phyloP scores from a whole-genome alignment of 1,139 yeast species.

The Saccharomyces hybrid region DNA sequence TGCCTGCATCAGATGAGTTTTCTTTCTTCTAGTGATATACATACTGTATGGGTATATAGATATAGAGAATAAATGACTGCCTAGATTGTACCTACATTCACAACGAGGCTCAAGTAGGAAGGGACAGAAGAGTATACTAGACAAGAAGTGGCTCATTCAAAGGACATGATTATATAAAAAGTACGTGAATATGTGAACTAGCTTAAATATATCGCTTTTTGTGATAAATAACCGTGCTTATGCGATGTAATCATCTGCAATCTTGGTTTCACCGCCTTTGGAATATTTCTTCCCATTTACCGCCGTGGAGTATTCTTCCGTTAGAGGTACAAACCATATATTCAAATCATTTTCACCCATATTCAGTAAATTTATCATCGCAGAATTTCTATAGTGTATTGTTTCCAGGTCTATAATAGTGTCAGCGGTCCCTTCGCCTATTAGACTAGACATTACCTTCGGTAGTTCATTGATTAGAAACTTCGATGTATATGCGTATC shows the following conservation, averaged over 20 bases:
- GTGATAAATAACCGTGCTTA: not conserved
- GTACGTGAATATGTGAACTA: not conserved
- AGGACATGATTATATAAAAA: too few relatives aligned
- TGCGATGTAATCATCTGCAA: not conserved
- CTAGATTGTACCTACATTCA: not conserved
- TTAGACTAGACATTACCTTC: slow-evolving; percentile 30
- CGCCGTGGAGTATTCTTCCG: not conserved
- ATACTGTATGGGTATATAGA: not conserved
- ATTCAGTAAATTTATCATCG: slow-evolving; percentile 26
- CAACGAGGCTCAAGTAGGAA: not conserved
- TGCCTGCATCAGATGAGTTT: not conserved
- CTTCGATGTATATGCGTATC: slow-evolving; percentile 18
- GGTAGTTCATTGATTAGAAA: slow-evolving; percentile 28
- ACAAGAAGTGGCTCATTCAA: too few relatives aligned
- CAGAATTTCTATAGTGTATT: slow-evolving; percentile 23
- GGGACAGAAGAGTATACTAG: not conserved
- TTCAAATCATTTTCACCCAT: slow-evolving; percentile 18
- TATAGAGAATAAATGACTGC: not conserved
- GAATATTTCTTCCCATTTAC: not conserved
- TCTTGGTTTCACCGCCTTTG: not conserved
- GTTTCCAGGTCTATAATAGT: slow-evolving; percentile 30
- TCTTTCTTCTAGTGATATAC: too few relatives aligned
- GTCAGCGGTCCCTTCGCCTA: slow-evolving; percentile 19
- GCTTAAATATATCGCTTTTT: too few relatives aligned
- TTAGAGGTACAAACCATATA: slow-evolving; percentile 30